A percentile compares a stretch with the other conserved stretches of the same genome.
These are phyloP conservation scores for Kurtzmaniella quercitrusa DNA, from an alignment of 1,139 yeast species.

Conservation along the genomic window DNA sequence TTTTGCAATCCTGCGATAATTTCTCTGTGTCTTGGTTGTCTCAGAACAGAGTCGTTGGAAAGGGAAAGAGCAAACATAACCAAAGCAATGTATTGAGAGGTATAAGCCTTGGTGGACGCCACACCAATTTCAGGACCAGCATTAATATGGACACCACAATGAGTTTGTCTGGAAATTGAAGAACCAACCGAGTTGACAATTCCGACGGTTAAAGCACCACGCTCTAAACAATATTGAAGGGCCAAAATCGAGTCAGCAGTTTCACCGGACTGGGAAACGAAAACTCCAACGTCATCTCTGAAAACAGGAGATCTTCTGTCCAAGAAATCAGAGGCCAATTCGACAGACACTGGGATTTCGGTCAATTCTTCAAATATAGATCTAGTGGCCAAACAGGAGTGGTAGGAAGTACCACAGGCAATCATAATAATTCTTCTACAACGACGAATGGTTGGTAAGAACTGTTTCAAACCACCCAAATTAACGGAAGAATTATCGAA, in stretches of 20 bases:
- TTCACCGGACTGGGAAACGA: constrained; percentile 98
- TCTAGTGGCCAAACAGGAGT: constrained; percentile 95
- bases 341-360: constrained; percentile 93
- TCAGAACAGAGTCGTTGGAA: constrained; percentile 86
- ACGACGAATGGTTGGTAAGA: constrained; percentile 85
- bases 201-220: constrained; percentile 97
- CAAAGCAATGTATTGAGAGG: constrained; percentile 95
- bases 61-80: constrained; percentile 95
- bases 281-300: constrained; percentile 96
- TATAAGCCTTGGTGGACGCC: constrained; percentile 99
- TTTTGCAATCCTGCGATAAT: constrained; percentile 82
- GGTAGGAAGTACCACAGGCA: constrained; percentile 99
- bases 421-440: constrained; percentile 96
- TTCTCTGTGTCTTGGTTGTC: constrained; percentile 69
- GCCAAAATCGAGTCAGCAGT: constrained; percentile 99
- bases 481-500: constrained; percentile 73
- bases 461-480: constrained; percentile 86
- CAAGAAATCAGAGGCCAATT: constrained; percentile 94
- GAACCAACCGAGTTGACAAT: constrained; percentile 94
- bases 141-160: constrained; percentile 98
- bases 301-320: constrained; percentile 95
- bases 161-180: constrained; percentile 89
- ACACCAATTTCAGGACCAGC: constrained; percentile 99
- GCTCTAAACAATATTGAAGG: constrained; percentile 89
- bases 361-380: constrained; percentile 95